phyloP scores from a whole-genome alignment of 257 asterid species.

The Nicotiana tabacum region DNA sequence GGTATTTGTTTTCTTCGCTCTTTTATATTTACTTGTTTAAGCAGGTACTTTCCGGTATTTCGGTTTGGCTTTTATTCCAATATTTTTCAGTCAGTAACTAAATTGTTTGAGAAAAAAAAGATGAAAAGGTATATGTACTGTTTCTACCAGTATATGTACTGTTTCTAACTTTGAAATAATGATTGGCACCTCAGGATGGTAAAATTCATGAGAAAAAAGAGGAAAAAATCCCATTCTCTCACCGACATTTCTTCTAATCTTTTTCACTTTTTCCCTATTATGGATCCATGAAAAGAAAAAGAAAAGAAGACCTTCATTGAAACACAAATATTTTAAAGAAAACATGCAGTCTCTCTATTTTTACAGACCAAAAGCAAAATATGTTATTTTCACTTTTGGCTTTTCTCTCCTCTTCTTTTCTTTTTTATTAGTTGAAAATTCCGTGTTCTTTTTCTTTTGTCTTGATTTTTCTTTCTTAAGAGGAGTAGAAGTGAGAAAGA shows the following conservation, averaged over 20 bases:
- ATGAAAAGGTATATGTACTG: neutral
- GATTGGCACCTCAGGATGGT: neutral
- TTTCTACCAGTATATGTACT: no score
- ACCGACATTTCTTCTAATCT: neutral
- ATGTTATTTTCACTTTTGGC: slow-evolving; percentile 25
- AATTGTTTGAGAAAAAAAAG: no score
- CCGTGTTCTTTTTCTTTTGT: neutral
- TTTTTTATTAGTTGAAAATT: slow-evolving; percentile 16
- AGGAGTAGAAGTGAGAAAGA: neutral
- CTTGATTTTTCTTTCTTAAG: neutral
- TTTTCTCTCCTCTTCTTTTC: slow-evolving; percentile 22
- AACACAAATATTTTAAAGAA: neutral
- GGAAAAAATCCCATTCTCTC: neutral
- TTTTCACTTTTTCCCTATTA: neutral
- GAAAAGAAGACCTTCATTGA: neutral
- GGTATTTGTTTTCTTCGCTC: neutral
- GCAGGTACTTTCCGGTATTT: neutral
- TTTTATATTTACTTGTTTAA: neutral
- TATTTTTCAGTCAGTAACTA: neutral
- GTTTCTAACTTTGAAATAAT: neutral
- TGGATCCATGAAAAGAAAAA: neutral
- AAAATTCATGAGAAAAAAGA: neutral
- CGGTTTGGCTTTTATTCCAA: neutral
- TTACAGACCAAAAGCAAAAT: slow-evolving; percentile 36
- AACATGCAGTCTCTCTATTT: neutral